A percentile compares a stretch with the other conserved stretches of the same genome.
Conservation (phyloP, 257 asterid species). For the Cinchona pubescens region DNA sequence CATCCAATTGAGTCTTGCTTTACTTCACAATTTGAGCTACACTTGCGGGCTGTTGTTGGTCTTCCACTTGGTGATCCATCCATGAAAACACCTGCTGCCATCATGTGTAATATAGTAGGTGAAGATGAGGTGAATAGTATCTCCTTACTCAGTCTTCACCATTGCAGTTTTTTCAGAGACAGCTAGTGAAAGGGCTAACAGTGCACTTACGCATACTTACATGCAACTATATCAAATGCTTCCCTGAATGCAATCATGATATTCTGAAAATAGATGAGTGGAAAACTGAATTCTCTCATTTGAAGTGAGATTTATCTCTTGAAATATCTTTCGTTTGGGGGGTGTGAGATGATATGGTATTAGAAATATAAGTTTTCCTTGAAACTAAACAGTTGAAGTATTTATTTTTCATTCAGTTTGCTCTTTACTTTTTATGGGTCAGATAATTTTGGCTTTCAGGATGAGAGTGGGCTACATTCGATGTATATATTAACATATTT, state of each 20-base stretch:
- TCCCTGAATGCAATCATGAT: too few relatives aligned
- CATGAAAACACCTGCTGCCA: slow-evolving; percentile 77
- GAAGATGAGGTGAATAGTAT: slow-evolving; percentile 69
- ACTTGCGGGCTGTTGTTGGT: slow-evolving; percentile 88
- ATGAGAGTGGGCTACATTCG: neutral
- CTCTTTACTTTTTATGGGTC: neutral
- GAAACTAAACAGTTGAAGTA: neutral
- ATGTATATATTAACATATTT: neutral
- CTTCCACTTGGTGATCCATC: slow-evolving; percentile 96
- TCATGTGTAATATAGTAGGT: slow-evolving; percentile 93
- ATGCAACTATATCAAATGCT: too few relatives aligned
- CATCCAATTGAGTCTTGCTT: slow-evolving; percentile 88
- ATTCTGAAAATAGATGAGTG: neutral
- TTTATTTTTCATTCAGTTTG: neutral
- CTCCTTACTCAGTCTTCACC: slow-evolving; percentile 2
- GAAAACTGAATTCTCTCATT: neutral
- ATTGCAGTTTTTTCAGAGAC: neutral
- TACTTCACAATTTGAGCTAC: slow-evolving; percentile 95
- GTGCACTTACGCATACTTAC: too few relatives aligned
- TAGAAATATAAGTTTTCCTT: neutral
- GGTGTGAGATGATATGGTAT: neutral
- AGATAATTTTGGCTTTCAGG: neutral
- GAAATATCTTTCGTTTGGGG: too few relatives aligned
- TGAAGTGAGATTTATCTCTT: neutral
- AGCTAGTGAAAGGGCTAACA: too few relatives aligned